Conservation (phyloP, 768 basidiomycete genomes). For the Aureoboletus auriporus region DNA sequence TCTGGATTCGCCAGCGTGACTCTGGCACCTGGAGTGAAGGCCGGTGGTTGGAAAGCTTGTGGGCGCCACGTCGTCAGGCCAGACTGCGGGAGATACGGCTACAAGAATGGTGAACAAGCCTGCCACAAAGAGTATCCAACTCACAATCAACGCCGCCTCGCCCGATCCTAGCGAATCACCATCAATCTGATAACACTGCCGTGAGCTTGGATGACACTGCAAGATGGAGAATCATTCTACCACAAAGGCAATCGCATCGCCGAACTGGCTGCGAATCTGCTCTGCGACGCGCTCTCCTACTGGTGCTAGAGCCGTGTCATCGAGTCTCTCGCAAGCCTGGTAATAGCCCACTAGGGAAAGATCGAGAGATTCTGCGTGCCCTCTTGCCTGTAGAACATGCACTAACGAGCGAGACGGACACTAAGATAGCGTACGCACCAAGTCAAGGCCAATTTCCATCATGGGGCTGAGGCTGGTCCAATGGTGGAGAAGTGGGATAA, state of each 20-base stretch:
- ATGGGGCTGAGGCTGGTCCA: conserved; percentile 82
- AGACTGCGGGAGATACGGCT: conserved; percentile 51
- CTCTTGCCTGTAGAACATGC: conserved; percentile 43
- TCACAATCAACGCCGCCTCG: conserved; percentile 54
- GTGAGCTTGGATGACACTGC: conserved; percentile 6
- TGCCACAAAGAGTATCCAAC: conserved; percentile 20
- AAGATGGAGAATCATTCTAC: conserved; percentile 35
- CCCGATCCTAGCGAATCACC: conserved; percentile 51
- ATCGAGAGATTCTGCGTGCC: conserved; percentile 52
- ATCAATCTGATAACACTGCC: conserved; percentile 45
- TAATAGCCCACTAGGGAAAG: conserved; percentile 69
- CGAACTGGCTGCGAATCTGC: conserved; percentile 51
- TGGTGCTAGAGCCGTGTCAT: conserved; percentile 57
- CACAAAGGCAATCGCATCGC: conserved; percentile 64
- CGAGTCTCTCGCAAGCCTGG: conserved; percentile 63
- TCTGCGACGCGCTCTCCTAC: conserved; percentile 62
- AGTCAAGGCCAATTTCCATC: conserved; percentile 82
- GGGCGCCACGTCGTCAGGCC: conserved; percentile 47
- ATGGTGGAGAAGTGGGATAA: conserved; percentile 76
- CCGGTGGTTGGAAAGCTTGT: conserved; percentile 30
- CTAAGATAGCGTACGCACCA: conserved; percentile 42
- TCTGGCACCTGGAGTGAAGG: conserved; percentile 44
- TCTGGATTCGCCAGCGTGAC: conserved; percentile 46
- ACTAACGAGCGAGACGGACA: not conserved
- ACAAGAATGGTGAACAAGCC: conserved; percentile 2